Evolutionary conservation across 768 basidiomycete species (phyloP).

Genomic region (Leccinum subgranulosum): DNA sequence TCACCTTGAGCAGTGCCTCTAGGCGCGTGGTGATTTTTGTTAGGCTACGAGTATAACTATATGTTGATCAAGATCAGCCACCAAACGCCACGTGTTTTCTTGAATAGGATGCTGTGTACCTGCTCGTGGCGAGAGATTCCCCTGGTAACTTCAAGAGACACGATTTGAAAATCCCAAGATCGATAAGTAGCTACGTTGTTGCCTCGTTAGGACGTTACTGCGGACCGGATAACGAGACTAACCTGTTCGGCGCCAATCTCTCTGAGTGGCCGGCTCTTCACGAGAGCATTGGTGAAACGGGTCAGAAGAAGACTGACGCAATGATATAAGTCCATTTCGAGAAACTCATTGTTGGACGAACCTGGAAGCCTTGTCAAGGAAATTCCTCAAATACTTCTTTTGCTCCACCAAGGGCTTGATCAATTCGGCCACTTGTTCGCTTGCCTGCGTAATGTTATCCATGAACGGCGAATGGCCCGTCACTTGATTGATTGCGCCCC

Average conservation of each 20-base stretch:
- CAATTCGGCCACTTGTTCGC: constrained; percentile 72
- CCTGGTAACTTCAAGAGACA: constrained; percentile 84
- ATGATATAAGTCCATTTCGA: background rate
- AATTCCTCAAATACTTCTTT: constrained; percentile 91
- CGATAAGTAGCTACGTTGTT: constrained; percentile 69
- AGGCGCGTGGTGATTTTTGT: constrained; percentile 77
- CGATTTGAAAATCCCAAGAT: constrained; percentile 83
- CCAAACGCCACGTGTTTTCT: background rate
- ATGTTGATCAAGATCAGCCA: constrained; percentile 11
- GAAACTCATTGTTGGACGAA: constrained; percentile 32
- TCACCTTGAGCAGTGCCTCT: constrained; percentile 92
- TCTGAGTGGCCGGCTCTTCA: constrained; percentile 85
- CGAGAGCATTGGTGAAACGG: constrained; percentile 86
- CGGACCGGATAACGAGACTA: constrained; percentile 1
- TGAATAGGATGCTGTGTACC: constrained; percentile 36
- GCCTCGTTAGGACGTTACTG: constrained; percentile 7
- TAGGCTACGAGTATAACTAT: constrained; percentile 79
- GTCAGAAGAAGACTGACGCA: constrained; percentile 68
- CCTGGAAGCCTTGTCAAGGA: constrained; percentile 93
- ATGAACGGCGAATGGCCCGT: constrained; percentile 84
- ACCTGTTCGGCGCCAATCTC: constrained; percentile 97
- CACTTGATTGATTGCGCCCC: constrained; percentile 79
- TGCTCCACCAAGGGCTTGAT: constrained; percentile 85
- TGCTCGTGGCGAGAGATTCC: constrained; percentile 52
- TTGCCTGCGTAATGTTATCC: constrained; percentile 66